Evolutionary conservation across 2,329 filamentous ascomycete species (phyloP).

Genomic region (Neospermospora avenae): DNA sequence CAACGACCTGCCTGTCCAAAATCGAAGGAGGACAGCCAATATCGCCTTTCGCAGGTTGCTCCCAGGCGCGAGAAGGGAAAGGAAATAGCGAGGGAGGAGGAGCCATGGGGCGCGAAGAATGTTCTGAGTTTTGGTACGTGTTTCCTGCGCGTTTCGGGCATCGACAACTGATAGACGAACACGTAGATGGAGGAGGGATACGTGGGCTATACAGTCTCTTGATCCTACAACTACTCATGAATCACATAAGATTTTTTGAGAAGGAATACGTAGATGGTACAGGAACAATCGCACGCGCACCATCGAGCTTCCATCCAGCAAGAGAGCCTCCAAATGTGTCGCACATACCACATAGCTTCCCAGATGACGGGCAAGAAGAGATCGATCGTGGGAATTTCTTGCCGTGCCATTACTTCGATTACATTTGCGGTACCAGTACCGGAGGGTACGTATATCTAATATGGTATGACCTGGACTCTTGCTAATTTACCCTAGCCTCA

Average conservation of each 20-base stretch:
- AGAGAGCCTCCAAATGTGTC: too few species aligned
- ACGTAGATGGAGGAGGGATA: neutral
- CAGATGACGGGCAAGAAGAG: too few species aligned
- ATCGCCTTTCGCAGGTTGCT: neutral
- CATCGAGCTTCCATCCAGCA: too few species aligned
- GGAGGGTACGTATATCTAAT: too few species aligned
- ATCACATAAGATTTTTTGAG: neutral
- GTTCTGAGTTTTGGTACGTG: neutral
- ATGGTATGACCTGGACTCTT: too few species aligned
- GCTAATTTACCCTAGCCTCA: too few species aligned
- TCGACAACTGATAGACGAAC: neutral
- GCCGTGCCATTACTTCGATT: too few species aligned
- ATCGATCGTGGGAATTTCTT: too few species aligned
- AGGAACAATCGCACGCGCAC: neutral
- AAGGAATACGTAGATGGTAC: neutral
- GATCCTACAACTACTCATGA: neutral
- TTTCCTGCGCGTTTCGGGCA: neutral
- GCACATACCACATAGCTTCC: too few species aligned
- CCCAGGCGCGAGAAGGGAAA: neutral
- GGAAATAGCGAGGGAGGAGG: neutral
- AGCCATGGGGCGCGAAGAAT: neutral
- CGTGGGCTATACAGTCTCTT: neutral
- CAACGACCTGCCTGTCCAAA: neutral
- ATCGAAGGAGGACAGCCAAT: neutral
- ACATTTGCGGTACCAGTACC: too few species aligned